phyloP scores from a whole-genome alignment of 1,139 yeast species.

The Geotrichum macrosporum region DNA sequence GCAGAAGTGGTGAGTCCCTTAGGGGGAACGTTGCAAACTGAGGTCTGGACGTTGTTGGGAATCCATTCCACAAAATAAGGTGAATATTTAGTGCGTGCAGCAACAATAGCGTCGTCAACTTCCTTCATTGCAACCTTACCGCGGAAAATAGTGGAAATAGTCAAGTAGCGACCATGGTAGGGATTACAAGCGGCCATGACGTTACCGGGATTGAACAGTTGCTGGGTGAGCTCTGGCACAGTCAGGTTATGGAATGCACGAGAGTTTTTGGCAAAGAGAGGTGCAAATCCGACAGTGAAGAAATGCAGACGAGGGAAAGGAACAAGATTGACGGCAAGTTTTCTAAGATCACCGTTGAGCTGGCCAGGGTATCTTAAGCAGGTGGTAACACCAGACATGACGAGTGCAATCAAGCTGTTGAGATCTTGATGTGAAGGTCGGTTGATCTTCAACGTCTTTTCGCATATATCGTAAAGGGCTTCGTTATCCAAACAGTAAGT shows the following conservation, averaged over 20 bases:
- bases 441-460: conserved; percentile 40
- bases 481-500: conserved; percentile 47
- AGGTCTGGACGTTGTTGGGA: conserved; percentile 42
- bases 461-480: conserved; percentile 44
- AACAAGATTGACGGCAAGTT: conserved; percentile 45
- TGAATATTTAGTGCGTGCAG: conserved; percentile 39
- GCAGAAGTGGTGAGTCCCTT: conserved; percentile 42
- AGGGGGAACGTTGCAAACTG: conserved; percentile 44
- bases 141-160: conserved; percentile 45
- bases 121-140: conserved; percentile 45
- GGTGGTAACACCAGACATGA: conserved; percentile 47
- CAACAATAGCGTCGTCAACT: conserved; percentile 42
- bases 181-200: conserved; percentile 47
- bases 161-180: conserved; percentile 42
- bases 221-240: conserved; percentile 46
- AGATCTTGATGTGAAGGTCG: conserved; percentile 43
- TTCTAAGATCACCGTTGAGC: conserved; percentile 45
- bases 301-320: conserved; percentile 47
- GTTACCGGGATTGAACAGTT: conserved; percentile 43
- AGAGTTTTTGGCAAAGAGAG: conserved; percentile 40
- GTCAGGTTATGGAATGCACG: conserved; percentile 41
- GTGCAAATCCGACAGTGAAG: conserved; percentile 46
- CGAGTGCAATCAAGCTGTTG: conserved; percentile 43
- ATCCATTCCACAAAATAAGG: conserved; percentile 44
- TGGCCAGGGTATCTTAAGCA: conserved; percentile 46